phyloP scores from a whole-genome alignment of 2,329 filamentous ascomycete species.

The Claviceps sp. region DNA sequence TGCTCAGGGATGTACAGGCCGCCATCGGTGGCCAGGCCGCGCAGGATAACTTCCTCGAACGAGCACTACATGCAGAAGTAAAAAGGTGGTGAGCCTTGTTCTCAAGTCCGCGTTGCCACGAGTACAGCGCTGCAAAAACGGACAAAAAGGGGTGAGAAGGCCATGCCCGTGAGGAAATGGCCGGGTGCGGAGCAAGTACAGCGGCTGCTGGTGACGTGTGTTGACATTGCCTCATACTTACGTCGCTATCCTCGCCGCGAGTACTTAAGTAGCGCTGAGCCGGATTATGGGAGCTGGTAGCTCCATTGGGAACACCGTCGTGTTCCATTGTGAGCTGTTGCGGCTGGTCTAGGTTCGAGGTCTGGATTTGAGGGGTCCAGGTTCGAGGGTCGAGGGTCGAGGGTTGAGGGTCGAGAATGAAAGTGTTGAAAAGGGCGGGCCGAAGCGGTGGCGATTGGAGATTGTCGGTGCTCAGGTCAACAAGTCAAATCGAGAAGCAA shows the following conservation, averaged over 20 bases:
- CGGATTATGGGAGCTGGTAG: constrained; percentile 24
- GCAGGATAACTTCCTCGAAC: constrained; percentile 83
- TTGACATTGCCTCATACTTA: constrained; percentile 15
- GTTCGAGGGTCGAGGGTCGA: not conserved
- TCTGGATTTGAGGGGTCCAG: not conserved
- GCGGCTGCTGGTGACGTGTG: not conserved
- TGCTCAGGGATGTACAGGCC: constrained; percentile 82
- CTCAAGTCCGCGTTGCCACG: not conserved
- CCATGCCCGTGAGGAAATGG: too few species aligned
- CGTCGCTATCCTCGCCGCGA: constrained; percentile 35
- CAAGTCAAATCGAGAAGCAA: not conserved
- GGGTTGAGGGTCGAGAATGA: not conserved
- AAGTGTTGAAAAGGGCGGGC: constrained; percentile 3
- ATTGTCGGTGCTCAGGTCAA: not conserved
- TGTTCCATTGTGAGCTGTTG: constrained; percentile 24
- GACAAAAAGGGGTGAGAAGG: too few species aligned
- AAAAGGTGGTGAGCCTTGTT: too few species aligned
- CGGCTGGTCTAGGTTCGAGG: not conserved
- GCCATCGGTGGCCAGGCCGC: constrained; percentile 74
- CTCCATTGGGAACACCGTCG: constrained; percentile 23
- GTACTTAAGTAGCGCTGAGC: constrained; percentile 39
- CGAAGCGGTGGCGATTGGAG: constrained; percentile 2
- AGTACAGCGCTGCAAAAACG: not conserved
- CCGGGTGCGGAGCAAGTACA: not conserved
- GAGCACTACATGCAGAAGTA: constrained; percentile 45